These are phyloP conservation scores for Talaromyces rugulosus DNA, from an alignment of 2,329 filamentous ascomycete species.

Conservation along the genomic window DNA sequence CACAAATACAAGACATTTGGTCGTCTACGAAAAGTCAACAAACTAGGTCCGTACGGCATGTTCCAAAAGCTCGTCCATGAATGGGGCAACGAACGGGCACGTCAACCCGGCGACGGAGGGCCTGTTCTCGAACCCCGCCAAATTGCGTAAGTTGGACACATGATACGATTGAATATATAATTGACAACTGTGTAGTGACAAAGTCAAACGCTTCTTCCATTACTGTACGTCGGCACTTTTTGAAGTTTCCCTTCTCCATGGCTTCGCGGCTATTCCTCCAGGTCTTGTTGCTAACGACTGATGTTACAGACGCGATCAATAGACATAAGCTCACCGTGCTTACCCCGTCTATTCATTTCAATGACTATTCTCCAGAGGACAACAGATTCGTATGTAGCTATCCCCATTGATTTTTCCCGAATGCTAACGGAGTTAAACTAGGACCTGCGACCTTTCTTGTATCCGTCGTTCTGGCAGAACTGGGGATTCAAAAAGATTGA, in stretches of 20 bases:
- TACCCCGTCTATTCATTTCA: conserved; percentile 11
- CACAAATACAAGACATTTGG: conserved; percentile 19
- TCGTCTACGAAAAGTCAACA: conserved; percentile 49
- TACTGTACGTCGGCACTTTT: conserved; percentile 1
- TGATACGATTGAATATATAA: not conserved
- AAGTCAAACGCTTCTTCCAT: conserved; percentile 38
- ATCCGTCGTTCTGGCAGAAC: conserved; percentile 17
- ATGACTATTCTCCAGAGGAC: conserved; percentile 47
- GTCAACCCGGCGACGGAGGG: conserved; percentile 22
- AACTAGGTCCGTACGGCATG: conserved; percentile 51
- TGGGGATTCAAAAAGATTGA: conserved; percentile 43
- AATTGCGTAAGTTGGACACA: conserved; percentile 9
- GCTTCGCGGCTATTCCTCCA: not conserved
- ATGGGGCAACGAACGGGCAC: conserved; percentile 31
- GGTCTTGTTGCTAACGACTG: not conserved
- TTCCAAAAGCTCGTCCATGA: conserved; percentile 49
- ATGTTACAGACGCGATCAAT: conserved; percentile 8
- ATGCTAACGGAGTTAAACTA: not conserved
- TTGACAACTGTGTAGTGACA: conserved; percentile 20
- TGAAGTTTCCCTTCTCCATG: not conserved
- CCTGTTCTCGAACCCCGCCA: conserved; percentile 21
- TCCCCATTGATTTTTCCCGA: not conserved
- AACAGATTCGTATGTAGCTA: conserved; percentile 41
- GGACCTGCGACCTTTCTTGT: conserved; percentile 52
- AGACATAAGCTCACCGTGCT: conserved; percentile 14